Conservation (phyloP, 805 yeast genomes). For the Phaffomyces antillensis region DNA sequence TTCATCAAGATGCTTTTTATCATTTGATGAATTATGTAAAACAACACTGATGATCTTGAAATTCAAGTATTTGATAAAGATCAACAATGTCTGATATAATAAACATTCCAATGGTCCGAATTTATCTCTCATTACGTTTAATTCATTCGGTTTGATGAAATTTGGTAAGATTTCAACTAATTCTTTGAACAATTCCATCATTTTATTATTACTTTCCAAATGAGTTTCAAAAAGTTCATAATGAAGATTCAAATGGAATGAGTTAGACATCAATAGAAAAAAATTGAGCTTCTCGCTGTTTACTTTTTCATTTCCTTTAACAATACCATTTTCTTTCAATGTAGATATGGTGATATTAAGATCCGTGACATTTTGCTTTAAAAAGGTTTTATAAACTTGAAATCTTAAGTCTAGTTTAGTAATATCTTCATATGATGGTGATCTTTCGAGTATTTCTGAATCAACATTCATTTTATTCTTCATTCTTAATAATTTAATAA, state of each 20-base stretch:
- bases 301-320: too few species aligned
- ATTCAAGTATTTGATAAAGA: conserved; percentile 18
- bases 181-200: not conserved
- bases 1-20: not conserved
- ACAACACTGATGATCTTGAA: conserved; percentile 11
- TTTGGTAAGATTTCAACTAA: conserved; percentile 4
- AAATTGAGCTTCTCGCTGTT: not conserved
- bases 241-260: conserved; percentile 16
- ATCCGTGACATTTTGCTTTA: not conserved
- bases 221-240: conserved; percentile 10
- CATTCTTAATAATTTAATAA: conserved; percentile 13
- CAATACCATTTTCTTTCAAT: too few species aligned
- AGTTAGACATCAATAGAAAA: conserved; percentile 6
- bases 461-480: conserved; percentile 14
- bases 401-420: conserved; percentile 10
- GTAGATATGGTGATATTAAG: too few species aligned
- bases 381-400: conserved; percentile 7
- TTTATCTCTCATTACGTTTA: conserved; percentile 8
- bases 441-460: conserved; percentile 2
- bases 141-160: not conserved
- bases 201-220: conserved; percentile 12
- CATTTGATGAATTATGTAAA: not conserved
- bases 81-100: conserved; percentile 15
- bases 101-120: conserved; percentile 16
- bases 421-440: conserved; percentile 6